Evolutionary conservation across 1,284 basidiomycete genomes (phyloP).

Genomic region (Lentinula novae-zelandiae): DNA sequence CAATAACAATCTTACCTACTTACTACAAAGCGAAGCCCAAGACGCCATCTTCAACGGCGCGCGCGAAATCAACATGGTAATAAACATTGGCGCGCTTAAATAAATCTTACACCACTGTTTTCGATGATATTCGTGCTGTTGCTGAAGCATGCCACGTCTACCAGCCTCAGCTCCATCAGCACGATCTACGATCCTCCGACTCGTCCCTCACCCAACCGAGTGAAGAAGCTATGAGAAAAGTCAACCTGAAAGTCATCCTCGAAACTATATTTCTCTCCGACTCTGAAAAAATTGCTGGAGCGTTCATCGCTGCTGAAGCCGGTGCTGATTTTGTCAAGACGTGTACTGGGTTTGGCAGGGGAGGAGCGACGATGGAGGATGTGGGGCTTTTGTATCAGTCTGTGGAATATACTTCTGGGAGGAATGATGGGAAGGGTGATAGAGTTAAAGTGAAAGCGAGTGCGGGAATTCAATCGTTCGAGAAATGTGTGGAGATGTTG

Average conservation of each 20-base stretch:
- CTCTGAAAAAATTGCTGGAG: slow-evolving; percentile 39
- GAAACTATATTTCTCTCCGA: slow-evolving; percentile 41
- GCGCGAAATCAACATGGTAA: slow-evolving; percentile 44
- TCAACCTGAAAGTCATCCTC: slow-evolving; percentile 40
- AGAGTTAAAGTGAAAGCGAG: slow-evolving; percentile 46
- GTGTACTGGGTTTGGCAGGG: slow-evolving; percentile 43
- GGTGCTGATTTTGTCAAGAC: slow-evolving; percentile 48
- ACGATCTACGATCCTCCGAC: too few relatives aligned
- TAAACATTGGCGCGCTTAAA: slow-evolving; percentile 42
- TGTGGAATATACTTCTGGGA: slow-evolving; percentile 26
- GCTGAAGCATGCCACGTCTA: slow-evolving; percentile 21
- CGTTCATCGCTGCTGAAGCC: slow-evolving; percentile 40
- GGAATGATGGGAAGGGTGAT: slow-evolving; percentile 19
- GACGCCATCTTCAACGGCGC: slow-evolving; percentile 42
- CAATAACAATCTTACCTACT: too few relatives aligned
- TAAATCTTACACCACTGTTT: slow-evolving; percentile 33
- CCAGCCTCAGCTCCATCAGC: too few relatives aligned
- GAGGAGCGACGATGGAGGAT: slow-evolving; percentile 38
- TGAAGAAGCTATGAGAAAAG: too few relatives aligned
- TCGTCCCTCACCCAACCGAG: too few relatives aligned
- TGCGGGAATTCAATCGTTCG: slow-evolving; percentile 42
- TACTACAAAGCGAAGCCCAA: slow-evolving; percentile 35
- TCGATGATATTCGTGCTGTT: slow-evolving; percentile 35
- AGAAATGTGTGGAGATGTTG: slow-evolving; percentile 42
- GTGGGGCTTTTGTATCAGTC: slow-evolving; percentile 38